Percentiles rank a stretch among this genome's conserved stretches.
phyloP scores from a whole-genome alignment of 106 monocot species.

The Triglochin maritima region DNA sequence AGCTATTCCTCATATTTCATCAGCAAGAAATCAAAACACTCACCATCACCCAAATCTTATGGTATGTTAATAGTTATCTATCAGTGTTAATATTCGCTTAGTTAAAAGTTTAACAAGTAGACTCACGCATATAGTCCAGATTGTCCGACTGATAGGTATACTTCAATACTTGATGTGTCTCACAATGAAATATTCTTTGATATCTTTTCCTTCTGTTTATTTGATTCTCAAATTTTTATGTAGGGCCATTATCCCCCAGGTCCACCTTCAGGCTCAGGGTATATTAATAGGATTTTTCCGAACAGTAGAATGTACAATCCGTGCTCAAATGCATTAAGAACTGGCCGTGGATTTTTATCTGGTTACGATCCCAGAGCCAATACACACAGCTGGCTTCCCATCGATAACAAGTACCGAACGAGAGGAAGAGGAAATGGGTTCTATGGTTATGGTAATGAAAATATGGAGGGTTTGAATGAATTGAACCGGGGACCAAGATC shows the following conservation, averaged over 20 bases:
- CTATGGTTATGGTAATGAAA: constrained; percentile 47
- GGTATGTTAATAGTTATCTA: constrained; percentile 14
- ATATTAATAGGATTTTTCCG: constrained; percentile 43
- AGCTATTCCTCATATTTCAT: constrained; percentile 17
- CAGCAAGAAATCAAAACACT: constrained; percentile 26
- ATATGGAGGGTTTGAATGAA: constrained; percentile 50
- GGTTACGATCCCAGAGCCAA: constrained; percentile 30
- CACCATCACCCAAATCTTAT: constrained; percentile 15
- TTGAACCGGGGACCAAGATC: constrained; percentile 68
- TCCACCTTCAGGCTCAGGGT: constrained; percentile 21
- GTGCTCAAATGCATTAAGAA: constrained; percentile 18
- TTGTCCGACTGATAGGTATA: neutral
- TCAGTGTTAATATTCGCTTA: neutral
- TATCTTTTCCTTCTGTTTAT: neutral
- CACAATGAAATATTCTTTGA: neutral
- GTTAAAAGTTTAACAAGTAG: neutral
- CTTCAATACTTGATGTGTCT: neutral
- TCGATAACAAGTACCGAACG: constrained; percentile 40
- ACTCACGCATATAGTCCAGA: neutral
- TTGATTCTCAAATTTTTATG: neutral
- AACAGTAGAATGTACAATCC: constrained; percentile 40
- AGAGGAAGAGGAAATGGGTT: constrained; percentile 45
- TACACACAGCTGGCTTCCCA: constrained; percentile 18
- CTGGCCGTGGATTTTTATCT: constrained; percentile 23
- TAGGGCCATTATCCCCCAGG: constrained; percentile 31